phyloP scores from a whole-genome alignment of 768 basidiomycete species.

The Solioccasus polychromus region DNA sequence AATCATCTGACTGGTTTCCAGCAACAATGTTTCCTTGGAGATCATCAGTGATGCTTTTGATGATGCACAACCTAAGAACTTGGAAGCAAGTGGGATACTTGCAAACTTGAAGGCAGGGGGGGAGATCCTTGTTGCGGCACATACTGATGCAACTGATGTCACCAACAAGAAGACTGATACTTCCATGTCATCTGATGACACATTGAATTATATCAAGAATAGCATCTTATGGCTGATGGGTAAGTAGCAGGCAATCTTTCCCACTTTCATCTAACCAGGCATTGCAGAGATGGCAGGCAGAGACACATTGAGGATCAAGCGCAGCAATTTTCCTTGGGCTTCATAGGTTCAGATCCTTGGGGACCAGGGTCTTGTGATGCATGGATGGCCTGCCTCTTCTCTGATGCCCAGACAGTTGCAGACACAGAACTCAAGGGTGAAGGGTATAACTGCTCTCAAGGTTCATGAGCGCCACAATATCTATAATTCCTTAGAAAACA shows the following conservation, averaged over 20 bases:
- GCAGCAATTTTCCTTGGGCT: not conserved
- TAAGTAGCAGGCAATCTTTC: not conserved
- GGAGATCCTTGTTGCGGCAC: too few species aligned
- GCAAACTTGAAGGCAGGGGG: too few species aligned
- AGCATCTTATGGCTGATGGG: not conserved
- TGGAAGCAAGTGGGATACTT: too few species aligned
- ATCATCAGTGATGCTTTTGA: not conserved
- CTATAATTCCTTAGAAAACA: slow-evolving; percentile 1
- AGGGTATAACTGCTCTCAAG: slow-evolving; percentile 7
- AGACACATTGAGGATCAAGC: not conserved
- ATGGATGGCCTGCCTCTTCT: not conserved
- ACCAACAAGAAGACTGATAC: not conserved
- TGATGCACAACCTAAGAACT: not conserved
- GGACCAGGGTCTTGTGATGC: slow-evolving; percentile 2
- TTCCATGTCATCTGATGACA: not conserved
- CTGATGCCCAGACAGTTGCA: slow-evolving; percentile 1
- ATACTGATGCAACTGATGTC: too few species aligned
- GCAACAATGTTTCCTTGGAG: not conserved
- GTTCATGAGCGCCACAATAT: not conserved
- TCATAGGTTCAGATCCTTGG: not conserved
- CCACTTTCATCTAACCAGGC: not conserved
- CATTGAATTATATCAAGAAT: not conserved
- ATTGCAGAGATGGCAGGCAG: not conserved
- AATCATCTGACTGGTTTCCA: not conserved
- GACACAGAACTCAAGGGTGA: not conserved